Evolutionary conservation across 805 yeast genomes (phyloP), one percentile per base, ranked within the genome.

Genomic region (Kazachstania africana): DNA sequence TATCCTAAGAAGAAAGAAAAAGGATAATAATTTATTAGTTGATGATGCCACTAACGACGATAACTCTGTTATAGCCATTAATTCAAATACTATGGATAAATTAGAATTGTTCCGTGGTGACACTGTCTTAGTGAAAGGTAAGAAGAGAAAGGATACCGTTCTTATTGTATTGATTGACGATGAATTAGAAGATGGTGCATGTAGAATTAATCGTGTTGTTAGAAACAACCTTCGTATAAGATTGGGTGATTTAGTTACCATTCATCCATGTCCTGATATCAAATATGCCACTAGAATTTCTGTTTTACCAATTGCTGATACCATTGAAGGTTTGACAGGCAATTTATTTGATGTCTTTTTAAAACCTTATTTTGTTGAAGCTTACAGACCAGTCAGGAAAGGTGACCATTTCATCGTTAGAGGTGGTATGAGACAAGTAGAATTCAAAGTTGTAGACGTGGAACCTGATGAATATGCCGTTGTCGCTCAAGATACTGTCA

Each of bases 391-490:
- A 4, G 95, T 91, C 24, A 80, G 96, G 62, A 88, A 87, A 57
- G 96, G 96, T 43, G 98, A 91, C 55, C 81, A 82, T 48, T 91
- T 91, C 62, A 75, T 88, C 29, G 97, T 84, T 16, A 76, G 98
- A 59, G 98, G 98, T 53, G 95, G 96, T 57, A 91, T 91, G 98
- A 78, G 98, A 63, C 97, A 88, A 57, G 98, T 91, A 27, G 98
- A 91, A 60, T 91, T 91, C 66, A 93, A 91, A 61, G 95, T 91
- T 29, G 96, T 88, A 28, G 98, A 91, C 42, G 94, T 91, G 36
- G 98, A 91, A 55, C 98, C 98, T 6, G 85, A 83, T 50, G 97
- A 91, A 47, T 81, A 77, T 50, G 98, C 95, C 38, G 93, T 91
- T 53, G 98, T 91, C 28, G 94, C 98, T 13, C 98, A 91, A 64